phyloP scores from a whole-genome alignment of 169 alveolate genomes.

The Babesia bigemina region DNA sequence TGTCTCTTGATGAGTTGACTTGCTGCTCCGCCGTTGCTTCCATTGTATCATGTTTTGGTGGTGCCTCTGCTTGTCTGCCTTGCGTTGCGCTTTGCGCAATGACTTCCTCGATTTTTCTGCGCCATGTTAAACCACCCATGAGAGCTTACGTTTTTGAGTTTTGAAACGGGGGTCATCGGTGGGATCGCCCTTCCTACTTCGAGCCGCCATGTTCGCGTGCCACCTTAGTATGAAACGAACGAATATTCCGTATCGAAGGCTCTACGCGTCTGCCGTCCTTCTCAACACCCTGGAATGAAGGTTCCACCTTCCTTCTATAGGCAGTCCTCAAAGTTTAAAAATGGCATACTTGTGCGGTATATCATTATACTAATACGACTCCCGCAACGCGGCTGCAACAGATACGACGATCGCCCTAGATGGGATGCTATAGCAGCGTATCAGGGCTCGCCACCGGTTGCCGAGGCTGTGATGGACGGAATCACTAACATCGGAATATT shows the following conservation, averaged over 20 bases:
- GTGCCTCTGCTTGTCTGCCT: slow-evolving; percentile 58
- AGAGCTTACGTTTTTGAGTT: slow-evolving; percentile 7
- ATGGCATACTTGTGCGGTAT: too few relatives aligned
- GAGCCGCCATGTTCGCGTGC: background rate
- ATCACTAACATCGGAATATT: too few relatives aligned
- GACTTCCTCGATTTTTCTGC: slow-evolving; percentile 39
- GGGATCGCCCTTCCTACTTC: background rate
- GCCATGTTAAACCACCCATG: background rate
- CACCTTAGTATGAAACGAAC: background rate
- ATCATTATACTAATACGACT: too few relatives aligned
- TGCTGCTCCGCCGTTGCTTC: slow-evolving; percentile 42
- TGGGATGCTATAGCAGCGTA: too few relatives aligned
- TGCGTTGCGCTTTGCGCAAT: slow-evolving; percentile 66
- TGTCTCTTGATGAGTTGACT: too few relatives aligned
- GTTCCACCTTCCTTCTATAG: background rate
- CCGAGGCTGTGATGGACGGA: too few relatives aligned
- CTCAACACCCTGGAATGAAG: background rate
- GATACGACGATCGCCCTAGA: too few relatives aligned
- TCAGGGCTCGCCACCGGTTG: too few relatives aligned
- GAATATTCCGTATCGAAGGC: background rate
- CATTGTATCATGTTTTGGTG: slow-evolving; percentile 69
- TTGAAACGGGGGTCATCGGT: slow-evolving; percentile 38
- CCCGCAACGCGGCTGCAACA: too few relatives aligned
- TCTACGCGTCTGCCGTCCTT: background rate
- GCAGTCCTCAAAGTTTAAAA: too few relatives aligned